Conservation (phyloP, 192 early-diverging fungal species). For the Dimargaris xerosporica region DNA sequence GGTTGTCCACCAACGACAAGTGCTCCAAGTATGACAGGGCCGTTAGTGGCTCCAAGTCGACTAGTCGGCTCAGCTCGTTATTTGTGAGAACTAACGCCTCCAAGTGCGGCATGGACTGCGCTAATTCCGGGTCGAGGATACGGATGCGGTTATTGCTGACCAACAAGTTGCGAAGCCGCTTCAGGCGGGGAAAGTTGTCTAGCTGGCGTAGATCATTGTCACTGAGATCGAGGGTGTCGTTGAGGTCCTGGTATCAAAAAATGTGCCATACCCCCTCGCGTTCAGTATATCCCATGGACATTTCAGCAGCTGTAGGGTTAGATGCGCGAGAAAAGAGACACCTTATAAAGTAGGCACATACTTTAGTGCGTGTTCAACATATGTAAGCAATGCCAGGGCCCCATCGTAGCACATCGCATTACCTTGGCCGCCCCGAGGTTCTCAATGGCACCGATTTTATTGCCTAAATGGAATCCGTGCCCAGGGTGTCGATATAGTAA, state of each 20-base stretch:
- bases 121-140: conserved; percentile 51
- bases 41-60: conserved; percentile 65
- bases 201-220: conserved; percentile 78
- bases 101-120: conserved; percentile 57
- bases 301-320: no score
- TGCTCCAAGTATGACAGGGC: conserved; percentile 28
- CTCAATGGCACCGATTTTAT: conserved; percentile 82
- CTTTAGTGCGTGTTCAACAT: no score
- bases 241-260: conserved; percentile 54
- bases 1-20: conserved; percentile 77
- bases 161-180: conserved; percentile 57
- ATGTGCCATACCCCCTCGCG: no score
- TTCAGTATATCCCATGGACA: no score
- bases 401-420: conserved; percentile 7
- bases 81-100: conserved; percentile 70
- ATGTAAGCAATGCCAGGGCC: no score
- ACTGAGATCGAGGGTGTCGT: conserved; percentile 87
- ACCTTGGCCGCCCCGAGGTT: conserved; percentile 91
- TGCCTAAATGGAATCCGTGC: no score
- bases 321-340: no score
- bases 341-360: no score
- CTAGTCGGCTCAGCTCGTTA: conserved; percentile 69
- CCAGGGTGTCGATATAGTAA: no score
- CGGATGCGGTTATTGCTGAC: conserved; percentile 81
- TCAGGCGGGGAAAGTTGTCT: conserved; percentile 74